Conservation (phyloP, 768 basidiomycete genomes). For the Serendipita sp. region DNA sequence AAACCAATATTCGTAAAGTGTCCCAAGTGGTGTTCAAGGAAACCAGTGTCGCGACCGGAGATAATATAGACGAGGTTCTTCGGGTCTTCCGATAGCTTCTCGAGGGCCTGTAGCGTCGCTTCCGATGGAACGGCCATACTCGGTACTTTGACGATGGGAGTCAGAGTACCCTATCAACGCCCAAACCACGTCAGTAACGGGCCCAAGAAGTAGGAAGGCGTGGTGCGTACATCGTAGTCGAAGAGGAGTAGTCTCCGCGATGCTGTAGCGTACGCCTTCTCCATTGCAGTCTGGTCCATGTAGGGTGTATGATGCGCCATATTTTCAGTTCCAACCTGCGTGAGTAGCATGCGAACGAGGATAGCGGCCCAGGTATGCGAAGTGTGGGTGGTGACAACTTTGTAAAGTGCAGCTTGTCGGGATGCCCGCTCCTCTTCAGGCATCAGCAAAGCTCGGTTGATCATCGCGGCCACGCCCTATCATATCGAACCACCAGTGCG, state of each 20-base stretch:
- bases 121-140: slow-evolving; percentile 71
- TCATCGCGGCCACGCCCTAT: slow-evolving; percentile 76
- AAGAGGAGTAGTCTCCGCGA: slow-evolving; percentile 82
- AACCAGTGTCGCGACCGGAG: slow-evolving; percentile 84
- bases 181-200: not conserved
- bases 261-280: slow-evolving; percentile 46
- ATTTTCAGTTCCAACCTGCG: slow-evolving; percentile 62
- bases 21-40: slow-evolving; percentile 84
- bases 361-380: slow-evolving; percentile 90
- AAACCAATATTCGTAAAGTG: slow-evolving; percentile 72
- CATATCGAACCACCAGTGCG: slow-evolving; percentile 5
- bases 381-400: slow-evolving; percentile 81
- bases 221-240: slow-evolving; percentile 77
- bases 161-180: slow-evolving; percentile 63
- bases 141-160: slow-evolving; percentile 91
- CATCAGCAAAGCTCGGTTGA: slow-evolving; percentile 81
- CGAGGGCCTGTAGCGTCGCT: slow-evolving; percentile 57
- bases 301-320: slow-evolving; percentile 75
- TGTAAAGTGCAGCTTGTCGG: slow-evolving; percentile 63
- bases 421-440: slow-evolving; percentile 50
- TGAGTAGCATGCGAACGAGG: slow-evolving; percentile 74
- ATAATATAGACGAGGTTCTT: slow-evolving; percentile 93
- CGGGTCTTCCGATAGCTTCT: slow-evolving; percentile 59
- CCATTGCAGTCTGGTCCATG: slow-evolving; percentile 47
- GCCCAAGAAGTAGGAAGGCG: too few species aligned